Evolutionary conservation across 148 eudicot genomes (phyloP).

Genomic region (Dianthus caryophyllus): DNA sequence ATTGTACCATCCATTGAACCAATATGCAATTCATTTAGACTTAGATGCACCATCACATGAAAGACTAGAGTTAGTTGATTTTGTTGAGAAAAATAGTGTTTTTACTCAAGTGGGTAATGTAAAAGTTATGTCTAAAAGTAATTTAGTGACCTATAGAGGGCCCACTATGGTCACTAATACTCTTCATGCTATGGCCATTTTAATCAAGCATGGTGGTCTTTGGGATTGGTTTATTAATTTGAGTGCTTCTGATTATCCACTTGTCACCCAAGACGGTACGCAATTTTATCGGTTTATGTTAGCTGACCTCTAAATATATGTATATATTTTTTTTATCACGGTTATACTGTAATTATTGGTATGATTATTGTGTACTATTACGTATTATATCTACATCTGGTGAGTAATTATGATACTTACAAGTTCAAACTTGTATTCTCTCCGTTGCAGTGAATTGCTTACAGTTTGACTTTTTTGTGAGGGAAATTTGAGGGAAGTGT

Average conservation of each 20-base stretch:
- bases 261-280: constrained; percentile 78
- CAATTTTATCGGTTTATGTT: not conserved
- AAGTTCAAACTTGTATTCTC: no score
- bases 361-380: no score
- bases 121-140: constrained; percentile 50
- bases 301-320: no score
- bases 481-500: no score
- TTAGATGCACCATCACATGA: constrained; percentile 57
- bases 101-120: constrained; percentile 65
- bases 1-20: constrained; percentile 66
- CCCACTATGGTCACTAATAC: constrained; percentile 78
- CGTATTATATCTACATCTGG: no score
- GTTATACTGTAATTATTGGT: no score
- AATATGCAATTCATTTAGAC: constrained; percentile 66
- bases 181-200: constrained; percentile 71
- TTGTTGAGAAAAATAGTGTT: constrained; percentile 43
- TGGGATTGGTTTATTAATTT: constrained; percentile 82
- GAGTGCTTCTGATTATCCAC: constrained; percentile 85
- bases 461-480: no score
- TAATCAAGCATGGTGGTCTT: constrained; percentile 47
- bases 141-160: constrained; percentile 78
- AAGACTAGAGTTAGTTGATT: constrained; percentile 48
- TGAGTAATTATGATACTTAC: no score
- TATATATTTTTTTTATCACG: no score
- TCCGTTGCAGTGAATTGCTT: no score